Base-by-base conservation (phyloP, 306 rosid species). In the Ormosia semicastrata region DNA sequence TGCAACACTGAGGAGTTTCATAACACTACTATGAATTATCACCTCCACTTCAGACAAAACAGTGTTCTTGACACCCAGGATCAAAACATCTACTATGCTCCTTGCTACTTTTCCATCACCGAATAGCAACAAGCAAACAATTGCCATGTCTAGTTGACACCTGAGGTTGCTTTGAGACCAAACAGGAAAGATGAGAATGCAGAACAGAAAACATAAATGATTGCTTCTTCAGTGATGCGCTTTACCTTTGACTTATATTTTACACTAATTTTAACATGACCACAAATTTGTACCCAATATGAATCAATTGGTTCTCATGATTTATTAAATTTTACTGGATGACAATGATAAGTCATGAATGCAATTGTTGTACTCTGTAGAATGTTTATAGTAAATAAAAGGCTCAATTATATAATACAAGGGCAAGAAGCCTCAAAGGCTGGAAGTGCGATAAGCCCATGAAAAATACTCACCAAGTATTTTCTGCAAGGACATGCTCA, bases 1-100 rank as follows among this genome's bases (percentile, higher is more conserved):
- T 87, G 90, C 84, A 87, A 87, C 43, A 86, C 90, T 8, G 85
- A 85, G 24, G 90, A 87, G 59, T 87, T 87, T 39, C 88, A 86
- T 0, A 87, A 85, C 80, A 88, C 91, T 8, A 84, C 91, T 1
- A 87, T 87, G 62, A 87, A 84, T 75, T 85, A 84, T 59, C 87
- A 87, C 66, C 90, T 87, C 54, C 90, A 87, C 65, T 87, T 83
- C 81, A 73, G 60, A 59, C 71, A 3, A 87, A 66, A 36, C 90
- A 87, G 62, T 87, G 90, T 59, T 58, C 87, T 56, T 86, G 85
- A 80, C 29, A 59, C 54, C 53, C 10, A n/a, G 66, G 56, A 66
- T 68, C n/a, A 9, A 33, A 69, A 70, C 58, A 46, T 34, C 70
- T 14, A 75, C 66, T 66, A 43, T 57, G 49, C 53, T 39, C 67